Evolutionary conservation across 2,329 filamentous ascomycete genomes (phyloP).

Genomic region (Apiospora rasikravindrae): DNA sequence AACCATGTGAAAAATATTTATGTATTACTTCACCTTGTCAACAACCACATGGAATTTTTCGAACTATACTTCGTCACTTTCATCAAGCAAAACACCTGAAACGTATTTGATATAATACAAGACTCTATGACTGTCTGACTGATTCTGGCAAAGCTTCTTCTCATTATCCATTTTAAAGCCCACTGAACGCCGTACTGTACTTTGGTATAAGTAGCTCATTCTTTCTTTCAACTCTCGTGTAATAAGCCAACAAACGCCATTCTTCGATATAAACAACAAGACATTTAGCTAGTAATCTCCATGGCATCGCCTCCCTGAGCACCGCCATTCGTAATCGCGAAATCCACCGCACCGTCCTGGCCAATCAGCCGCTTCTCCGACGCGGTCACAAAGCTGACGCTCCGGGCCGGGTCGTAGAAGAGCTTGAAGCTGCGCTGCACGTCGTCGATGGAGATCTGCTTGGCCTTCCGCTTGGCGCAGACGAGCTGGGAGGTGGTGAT

Average conservation of each 20-base stretch:
- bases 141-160: constrained; percentile 14
- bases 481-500: constrained; percentile 94
- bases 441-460: constrained; percentile 84
- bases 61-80: not conserved
- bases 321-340: constrained; percentile 58
- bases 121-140: constrained; percentile 25
- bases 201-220: constrained; percentile 10
- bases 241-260: not conserved
- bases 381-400: constrained; percentile 87
- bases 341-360: constrained; percentile 79
- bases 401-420: constrained; percentile 89
- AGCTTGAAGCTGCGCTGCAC: constrained; percentile 92
- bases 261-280: constrained; percentile 1
- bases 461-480: constrained; percentile 81
- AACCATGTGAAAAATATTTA: no score
- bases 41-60: no score
- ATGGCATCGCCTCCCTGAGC: constrained; percentile 37
- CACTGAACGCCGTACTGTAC: constrained; percentile 33
- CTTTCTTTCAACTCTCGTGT: not conserved
- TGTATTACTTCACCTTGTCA: no score
- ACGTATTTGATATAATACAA: constrained; percentile 28
- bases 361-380: constrained; percentile 94
- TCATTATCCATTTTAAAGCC: constrained; percentile 31
- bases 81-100: not conserved
- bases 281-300: constrained; percentile 40